These are phyloP conservation scores for Agarophyton chilense DNA, from an alignment of 23 red algal species.

Conservation along the genomic window DNA sequence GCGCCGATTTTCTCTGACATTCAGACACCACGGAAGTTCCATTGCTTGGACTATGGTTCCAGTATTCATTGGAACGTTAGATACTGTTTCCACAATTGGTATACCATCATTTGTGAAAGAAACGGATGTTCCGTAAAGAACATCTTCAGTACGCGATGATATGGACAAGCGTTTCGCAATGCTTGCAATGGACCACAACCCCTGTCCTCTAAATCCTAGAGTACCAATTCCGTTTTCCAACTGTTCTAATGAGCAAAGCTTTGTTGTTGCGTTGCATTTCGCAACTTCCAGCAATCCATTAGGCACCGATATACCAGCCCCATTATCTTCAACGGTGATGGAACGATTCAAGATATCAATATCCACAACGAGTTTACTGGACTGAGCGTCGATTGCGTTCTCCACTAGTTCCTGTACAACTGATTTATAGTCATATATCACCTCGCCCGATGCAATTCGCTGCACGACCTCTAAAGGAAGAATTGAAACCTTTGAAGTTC, in stretches of 20 bases:
- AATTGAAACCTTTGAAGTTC: conserved; percentile 16
- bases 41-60: conserved; percentile 65
- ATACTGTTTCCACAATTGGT: neutral
- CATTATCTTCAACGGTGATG: conserved; percentile 62
- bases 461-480: conserved; percentile 78
- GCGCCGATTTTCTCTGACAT: neutral
- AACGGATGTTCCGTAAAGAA: conserved; percentile 4
- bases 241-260: conserved; percentile 61
- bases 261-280: conserved; percentile 74
- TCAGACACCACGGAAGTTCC: conserved; percentile 27
- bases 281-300: conserved; percentile 43
- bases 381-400: conserved; percentile 80
- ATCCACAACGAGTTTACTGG: conserved; percentile 32
- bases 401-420: conserved; percentile 87
- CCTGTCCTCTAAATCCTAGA: conserved; percentile 88
- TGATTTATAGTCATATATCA: conserved; percentile 48
- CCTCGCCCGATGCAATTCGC: conserved; percentile 81
- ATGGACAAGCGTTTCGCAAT: conserved; percentile 26
- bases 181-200: conserved; percentile 70
- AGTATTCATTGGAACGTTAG: conserved; percentile 7
- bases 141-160: neutral
- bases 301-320: conserved; percentile 44
- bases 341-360: conserved; percentile 30
- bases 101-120: conserved; percentile 20
- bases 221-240: conserved; percentile 60